Base-by-base conservation (phyloP, 2,329 filamentous ascomycete genomes). In the Phoma sp. region DNA sequence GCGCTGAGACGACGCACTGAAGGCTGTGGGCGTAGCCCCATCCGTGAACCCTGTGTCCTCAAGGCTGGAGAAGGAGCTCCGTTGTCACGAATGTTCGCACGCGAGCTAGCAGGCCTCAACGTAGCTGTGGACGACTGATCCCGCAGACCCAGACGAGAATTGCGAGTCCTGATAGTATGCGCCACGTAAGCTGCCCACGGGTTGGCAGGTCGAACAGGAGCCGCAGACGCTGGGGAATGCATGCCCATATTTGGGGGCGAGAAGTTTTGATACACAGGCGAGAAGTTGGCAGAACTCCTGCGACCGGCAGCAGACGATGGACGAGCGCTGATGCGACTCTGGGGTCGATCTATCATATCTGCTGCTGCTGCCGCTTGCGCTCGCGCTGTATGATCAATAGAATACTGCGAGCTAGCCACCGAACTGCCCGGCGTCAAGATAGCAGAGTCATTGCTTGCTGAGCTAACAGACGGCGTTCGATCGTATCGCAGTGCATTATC, bases 111-210 rank as follows among this genome's bases (percentile, higher is more conserved):
- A 24, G 73, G 62, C 36, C 73, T 64, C 18, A 76, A 55, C 7
- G 73, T 77, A 18, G 72, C 74, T 8, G 67, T 73, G 7, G 75
- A 77, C 11, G 73, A 70, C 57, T 76, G 73, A 14, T 76, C 74
- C 47, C 73, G 67, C 8, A 76, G 62, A 22, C 67, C 64, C 24
- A 72, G 67, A 27, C 70, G 71, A 7, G 74, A 73, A 25, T 61
- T 73, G 23, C 68, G 68, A 22, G 49, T 60, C 36, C 65, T 59
- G 10, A 68, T 55, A 23, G 48, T 60, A 23, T 64, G 59, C 33
- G 68, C 57, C 2, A 75, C 68, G 42, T 71, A 75, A 5, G 70
- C 65, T 47, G 67, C 71, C 70, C 70, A 76, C 2, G 72, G 74
- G 25, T 76, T 76, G 24, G 71, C 68, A 43, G 53, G 47, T 29